phyloP scores from a whole-genome alignment of 345 rosid genomes.

The Rhodomyrtus tomentosa region DNA sequence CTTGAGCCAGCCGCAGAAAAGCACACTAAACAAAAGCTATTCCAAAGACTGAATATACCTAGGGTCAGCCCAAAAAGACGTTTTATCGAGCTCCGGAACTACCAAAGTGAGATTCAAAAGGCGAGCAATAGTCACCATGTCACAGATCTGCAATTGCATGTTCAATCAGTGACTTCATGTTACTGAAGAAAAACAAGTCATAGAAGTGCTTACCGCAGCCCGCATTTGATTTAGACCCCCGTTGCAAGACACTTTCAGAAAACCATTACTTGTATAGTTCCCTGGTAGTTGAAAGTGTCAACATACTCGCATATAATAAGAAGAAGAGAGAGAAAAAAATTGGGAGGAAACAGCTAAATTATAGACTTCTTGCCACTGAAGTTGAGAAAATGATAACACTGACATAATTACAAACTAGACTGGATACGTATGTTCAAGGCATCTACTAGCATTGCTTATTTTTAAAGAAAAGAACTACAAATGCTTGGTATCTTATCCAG shows the following conservation, averaged over 20 bases:
- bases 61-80: constrained; percentile 97
- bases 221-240: constrained; percentile 98
- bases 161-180: constrained; percentile 6
- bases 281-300: constrained; percentile 27
- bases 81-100: constrained; percentile 95
- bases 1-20: background rate
- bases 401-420: background rate
- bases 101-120: constrained; percentile 89
- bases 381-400: background rate
- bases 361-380: background rate
- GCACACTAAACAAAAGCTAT: background rate
- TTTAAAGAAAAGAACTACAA: background rate
- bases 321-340: background rate
- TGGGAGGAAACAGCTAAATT: background rate
- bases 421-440: background rate
- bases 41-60: constrained; percentile 34
- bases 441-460: background rate
- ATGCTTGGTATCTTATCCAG: background rate
- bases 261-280: constrained; percentile 74
- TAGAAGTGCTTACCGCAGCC: constrained; percentile 54
- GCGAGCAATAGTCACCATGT: constrained; percentile 82
- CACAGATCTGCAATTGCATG: constrained; percentile 60
- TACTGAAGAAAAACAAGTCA: constrained; percentile 7
- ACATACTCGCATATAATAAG: background rate
- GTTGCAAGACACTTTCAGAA: constrained; percentile 76